Evolutionary conservation across 1,284 basidiomycete species (phyloP).

Genomic region (Salmacisia buchloeana): DNA sequence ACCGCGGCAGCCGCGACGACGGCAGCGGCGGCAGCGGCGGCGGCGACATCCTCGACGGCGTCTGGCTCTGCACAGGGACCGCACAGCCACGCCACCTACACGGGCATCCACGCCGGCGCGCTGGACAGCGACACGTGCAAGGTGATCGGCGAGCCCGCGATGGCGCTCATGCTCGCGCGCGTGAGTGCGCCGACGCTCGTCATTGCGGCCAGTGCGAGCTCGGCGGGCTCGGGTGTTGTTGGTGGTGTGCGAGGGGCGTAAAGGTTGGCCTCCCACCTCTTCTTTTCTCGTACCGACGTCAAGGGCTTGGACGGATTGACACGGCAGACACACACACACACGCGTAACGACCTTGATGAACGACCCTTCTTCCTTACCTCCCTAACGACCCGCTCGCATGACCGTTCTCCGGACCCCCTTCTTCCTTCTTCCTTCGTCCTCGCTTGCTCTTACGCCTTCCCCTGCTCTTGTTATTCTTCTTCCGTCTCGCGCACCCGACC

Average conservation of each 20-base stretch:
- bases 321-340: too few relatives aligned
- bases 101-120: conserved; percentile 15
- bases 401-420: background rate
- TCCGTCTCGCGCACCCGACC: background rate
- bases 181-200: conserved; percentile 24
- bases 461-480: background rate
- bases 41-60: background rate
- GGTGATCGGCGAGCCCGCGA: conserved; percentile 38
- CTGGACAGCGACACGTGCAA: conserved; percentile 40
- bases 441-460: background rate
- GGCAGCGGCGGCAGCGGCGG: background rate
- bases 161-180: conserved; percentile 24
- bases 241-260: too few relatives aligned
- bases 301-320: too few relatives aligned
- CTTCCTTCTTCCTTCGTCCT: background rate
- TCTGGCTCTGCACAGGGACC: too few relatives aligned
- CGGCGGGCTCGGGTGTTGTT: too few relatives aligned
- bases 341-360: background rate
- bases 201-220: conserved; percentile 24
- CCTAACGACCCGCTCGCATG: background rate
- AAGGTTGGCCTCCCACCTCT: too few relatives aligned
- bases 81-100: conserved; percentile 9
- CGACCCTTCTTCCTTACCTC: background rate
- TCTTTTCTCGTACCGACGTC: too few relatives aligned
- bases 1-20: background rate